Base-by-base conservation (phyloP, 2,329 filamentous ascomycete genomes). In the Camptophora hylomeconis region DNA sequence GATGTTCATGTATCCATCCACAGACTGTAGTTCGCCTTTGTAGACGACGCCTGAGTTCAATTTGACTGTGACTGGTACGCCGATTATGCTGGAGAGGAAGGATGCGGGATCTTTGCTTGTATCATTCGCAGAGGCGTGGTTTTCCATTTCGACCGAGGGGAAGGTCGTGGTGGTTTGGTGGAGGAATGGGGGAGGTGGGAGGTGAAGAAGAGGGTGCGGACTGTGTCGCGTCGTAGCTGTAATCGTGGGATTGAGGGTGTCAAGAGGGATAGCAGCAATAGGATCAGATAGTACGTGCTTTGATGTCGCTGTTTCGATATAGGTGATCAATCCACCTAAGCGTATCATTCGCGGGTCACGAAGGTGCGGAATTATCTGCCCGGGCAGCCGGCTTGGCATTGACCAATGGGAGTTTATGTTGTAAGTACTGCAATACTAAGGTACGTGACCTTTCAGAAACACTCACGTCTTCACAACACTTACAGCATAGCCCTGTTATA, bases 1-100 rank as follows among this genome's bases (percentile, higher is more conserved):
- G 53, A 98, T 94, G 61, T 98, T 98, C 89, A 98, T 98, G 61
- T 95, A 98, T 29, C 89, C 89, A 56, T 98, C 89, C 27, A 98
- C 87, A 1, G 86, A 93, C 54, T 95, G 86, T 20, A 95, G 69
- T 53, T 94, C 84, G 45, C 89, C 89, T 70, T 89, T 94, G 69
- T 94, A 98, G 39, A 95, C 76, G 36, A 94, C 84, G 31, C 89
- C 89, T n/a, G 86, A 94, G 61, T 98, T 98, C 45, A 98, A 70
- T 63, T 95, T 95, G 43, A 98, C 87, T 2, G 83, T 92, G 42
- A 98, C 89, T 20, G 83, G 75, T 40, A 83, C 82, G 37, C 87
- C 86, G 49, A 93, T 92, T 52, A 98, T 93, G 52, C 93, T 83
- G 56, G 80, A 75, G 35, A 98, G 66, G 56, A 98, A 98, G 43